Evolutionary conservation across 345 rosid species (phyloP), one percentile per base, ranked within the genome.

Genomic region (Cochlearia excelsa): DNA sequence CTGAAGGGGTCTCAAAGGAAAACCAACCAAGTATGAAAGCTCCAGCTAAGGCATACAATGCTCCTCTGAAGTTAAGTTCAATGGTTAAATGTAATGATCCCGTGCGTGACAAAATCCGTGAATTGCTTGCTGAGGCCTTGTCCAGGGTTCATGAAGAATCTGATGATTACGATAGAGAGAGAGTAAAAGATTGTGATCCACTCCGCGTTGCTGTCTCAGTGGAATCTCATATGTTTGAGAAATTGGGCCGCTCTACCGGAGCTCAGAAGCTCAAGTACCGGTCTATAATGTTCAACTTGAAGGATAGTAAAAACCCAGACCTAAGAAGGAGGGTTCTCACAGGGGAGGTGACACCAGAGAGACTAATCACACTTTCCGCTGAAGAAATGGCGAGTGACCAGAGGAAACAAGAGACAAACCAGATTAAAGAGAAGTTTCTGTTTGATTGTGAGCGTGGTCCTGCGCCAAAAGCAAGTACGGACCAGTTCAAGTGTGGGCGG

Each of bases 371-470:
- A 26, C 64, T 90, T 92, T 74, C 81, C 4, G 74, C 88, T n/a
- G 96, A 85, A 67, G 99, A 94, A 50, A 85, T 94, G 99, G 99
- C 99, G 42, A 94, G 99, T 34, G 86, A 84, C 55, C 69, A 78
- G 61, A 84, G 97, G 77, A 76, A 81, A 71, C 81, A 44, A 4
- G 88, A 89, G 79, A 89, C 74, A 64, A 69, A 76, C 11, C 80
- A 90, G 74, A 87, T 90, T 35, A 85, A 87, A 75, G 87, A 84
- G 78, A 93, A 75, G 54, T 87, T 87, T 6, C 40, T 93, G 69
- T 84, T 90, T 55, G 90, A 87, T 0, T 85, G 97, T 7, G 75
- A 94, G 70, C 90, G 83, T 3, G 85, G 83, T 45, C 78, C 68
- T 29, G 73, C 81, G 6, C 67, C 78, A 31, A 73, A 87, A 73